A percentile compares a stretch with the other conserved stretches of the same genome.
phyloP scores from a whole-genome alignment of 371 early-diverging fungal species.

The Actinomucor elegans region DNA sequence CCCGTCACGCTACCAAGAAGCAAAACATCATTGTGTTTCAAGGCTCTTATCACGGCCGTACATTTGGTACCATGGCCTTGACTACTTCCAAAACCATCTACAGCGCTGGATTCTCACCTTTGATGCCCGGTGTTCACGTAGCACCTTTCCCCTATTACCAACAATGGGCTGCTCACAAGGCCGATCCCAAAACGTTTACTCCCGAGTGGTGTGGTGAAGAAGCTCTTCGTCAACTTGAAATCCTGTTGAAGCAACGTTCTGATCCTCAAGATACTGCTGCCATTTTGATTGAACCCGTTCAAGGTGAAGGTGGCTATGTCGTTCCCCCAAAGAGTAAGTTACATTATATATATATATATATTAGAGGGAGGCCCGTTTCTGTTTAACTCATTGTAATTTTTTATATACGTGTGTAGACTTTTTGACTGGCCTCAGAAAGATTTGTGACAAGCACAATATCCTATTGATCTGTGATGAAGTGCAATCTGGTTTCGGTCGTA shows the following conservation, averaged over 20 bases:
- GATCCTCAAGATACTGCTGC: conserved; percentile 66
- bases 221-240: conserved; percentile 48
- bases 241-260: conserved; percentile 50
- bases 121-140: conserved; percentile 60
- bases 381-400: background rate
- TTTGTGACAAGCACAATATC: conserved; percentile 58
- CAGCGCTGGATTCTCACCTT: conserved; percentile 48
- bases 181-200: conserved; percentile 37
- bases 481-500: conserved; percentile 42
- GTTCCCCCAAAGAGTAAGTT: conserved; percentile 58
- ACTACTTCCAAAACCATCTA: conserved; percentile 61
- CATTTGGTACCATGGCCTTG: conserved; percentile 57
- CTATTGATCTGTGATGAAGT: conserved; percentile 44
- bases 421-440: conserved; percentile 58
- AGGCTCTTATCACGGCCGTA: conserved; percentile 60
- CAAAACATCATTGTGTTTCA: conserved; percentile 57
- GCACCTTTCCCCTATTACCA: conserved; percentile 55
- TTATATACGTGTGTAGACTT: conserved; percentile 35
- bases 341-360: background rate
- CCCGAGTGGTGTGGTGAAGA: conserved; percentile 50
- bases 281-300: conserved; percentile 77
- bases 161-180: conserved; percentile 47
- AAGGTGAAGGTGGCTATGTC: conserved; percentile 86
- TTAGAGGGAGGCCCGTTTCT: background rate
- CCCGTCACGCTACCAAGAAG: conserved; percentile 58